Percentiles rank a stretch among this genome's conserved stretches.
These are phyloP conservation scores for Castanea crenata DNA, from an alignment of 306 rosid species.

Conservation along the genomic window DNA sequence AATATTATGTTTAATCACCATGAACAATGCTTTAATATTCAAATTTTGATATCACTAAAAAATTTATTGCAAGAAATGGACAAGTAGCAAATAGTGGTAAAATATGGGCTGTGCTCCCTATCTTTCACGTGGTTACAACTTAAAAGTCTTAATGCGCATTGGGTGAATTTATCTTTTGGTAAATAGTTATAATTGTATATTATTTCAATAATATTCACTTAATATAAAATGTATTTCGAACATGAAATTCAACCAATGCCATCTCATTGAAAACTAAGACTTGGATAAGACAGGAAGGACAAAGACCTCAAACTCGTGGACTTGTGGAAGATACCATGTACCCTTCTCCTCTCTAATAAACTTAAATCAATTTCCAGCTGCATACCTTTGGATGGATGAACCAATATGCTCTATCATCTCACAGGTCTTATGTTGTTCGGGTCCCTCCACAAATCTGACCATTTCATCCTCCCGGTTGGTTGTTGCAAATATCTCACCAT, in stretches of 20 bases:
- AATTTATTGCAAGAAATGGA: not conserved
- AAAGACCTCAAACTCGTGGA: too few relatives aligned
- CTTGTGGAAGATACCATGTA: not conserved
- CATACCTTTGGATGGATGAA: conserved; percentile 71
- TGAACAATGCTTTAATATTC: not conserved
- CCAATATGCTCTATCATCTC: conserved; percentile 72
- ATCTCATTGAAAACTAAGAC: not conserved
- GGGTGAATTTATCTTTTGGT: too few relatives aligned
- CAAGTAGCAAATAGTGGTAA: not conserved
- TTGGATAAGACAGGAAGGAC: not conserved
- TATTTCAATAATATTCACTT: not conserved
- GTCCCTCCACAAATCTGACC: conserved; percentile 90
- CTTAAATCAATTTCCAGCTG: not conserved
- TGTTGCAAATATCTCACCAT: conserved; percentile 76
- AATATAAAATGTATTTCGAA: not conserved
- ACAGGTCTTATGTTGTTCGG: conserved; percentile 74
- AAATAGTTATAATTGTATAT: too few relatives aligned
- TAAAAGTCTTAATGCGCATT: not conserved
- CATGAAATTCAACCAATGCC: not conserved
- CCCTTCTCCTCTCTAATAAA: not conserved
- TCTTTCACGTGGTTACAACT: not conserved
- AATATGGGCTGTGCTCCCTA: not conserved
- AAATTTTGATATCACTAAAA: not conserved
- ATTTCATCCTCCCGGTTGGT: conserved; percentile 85
- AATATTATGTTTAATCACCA: not conserved